Evolutionary conservation across 495 filamentous ascomycete genomes (phyloP), one percentile per base, ranked within the genome.

Genomic region (Podospora pseudoanserina): DNA sequence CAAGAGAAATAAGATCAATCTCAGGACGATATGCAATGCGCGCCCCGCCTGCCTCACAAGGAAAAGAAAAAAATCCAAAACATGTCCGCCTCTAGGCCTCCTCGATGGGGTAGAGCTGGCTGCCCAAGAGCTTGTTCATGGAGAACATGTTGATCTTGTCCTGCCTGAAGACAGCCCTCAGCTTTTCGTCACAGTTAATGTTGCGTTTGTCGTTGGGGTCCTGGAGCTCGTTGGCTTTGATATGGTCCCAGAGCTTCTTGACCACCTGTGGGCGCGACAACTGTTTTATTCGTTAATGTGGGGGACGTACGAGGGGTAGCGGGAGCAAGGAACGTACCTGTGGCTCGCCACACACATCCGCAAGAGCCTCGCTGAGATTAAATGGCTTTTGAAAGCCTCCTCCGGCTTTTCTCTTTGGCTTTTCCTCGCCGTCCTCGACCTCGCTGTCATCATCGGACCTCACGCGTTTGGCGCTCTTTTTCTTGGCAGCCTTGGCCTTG

Each of bases 141-240:
- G 92, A 93, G 75, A 99, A 98, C 96, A 99, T 99, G 73, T 97
- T 92, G 49, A 99, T 89, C 71, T 87, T 91, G 68, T 93, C 90
- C 72, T 89, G 86, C 76, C 94, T 94, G 82, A 99, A 98, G 3
- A 99, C 91, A 1, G 89, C 88, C 44, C 91, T 87, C 89, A 99
- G 88, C 60, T 86, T 85, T 53, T 97, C 92, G 79, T 99, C 96
- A 77, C 95, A 99, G 64, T 86, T 80, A 64, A 99, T 98, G 73
- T 96, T 92, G 15, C 95, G 91, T 74, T 91, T 90, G 78, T 99
- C 96, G 65, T 74, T 89, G 3, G 93, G 94, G 74, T 97, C 94
- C 77, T 99, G 95, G 18, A 99, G 87, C 54, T 92, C 86, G 64
- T 92, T 86, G 67, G 85, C 89, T 70, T 92, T 96, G 72, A 99